These are phyloP conservation scores for Immersiporthe knoxdaviesiana DNA, from an alignment of 2,329 filamentous ascomycete genomes.

Conservation along the genomic window DNA sequence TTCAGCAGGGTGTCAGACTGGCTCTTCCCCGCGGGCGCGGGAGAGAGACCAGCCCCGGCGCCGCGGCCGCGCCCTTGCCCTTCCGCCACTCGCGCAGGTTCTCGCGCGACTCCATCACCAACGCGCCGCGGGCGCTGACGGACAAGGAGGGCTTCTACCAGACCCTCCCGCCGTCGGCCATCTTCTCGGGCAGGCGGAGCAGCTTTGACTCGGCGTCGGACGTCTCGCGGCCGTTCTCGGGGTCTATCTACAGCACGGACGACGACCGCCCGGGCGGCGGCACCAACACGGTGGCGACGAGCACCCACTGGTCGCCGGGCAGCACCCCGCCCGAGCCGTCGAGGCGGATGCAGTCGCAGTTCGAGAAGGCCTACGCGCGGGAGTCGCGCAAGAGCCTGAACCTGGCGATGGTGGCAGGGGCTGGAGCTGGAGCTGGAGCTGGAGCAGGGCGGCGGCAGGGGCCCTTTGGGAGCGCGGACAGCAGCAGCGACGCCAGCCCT, in stretches of 20 bases:
- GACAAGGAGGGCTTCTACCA: conserved; percentile 62
- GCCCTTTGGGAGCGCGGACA: conserved; percentile 25
- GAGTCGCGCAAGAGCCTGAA: conserved; percentile 20
- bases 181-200: conserved; percentile 36
- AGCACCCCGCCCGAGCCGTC: conserved; percentile 43
- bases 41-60: not conserved
- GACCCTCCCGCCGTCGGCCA: conserved; percentile 47
- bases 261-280: conserved; percentile 36
- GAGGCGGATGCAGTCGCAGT: conserved; percentile 41
- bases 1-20: conserved; percentile 65
- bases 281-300: conserved; percentile 35
- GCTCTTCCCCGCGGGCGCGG: conserved; percentile 51
- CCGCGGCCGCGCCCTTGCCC: conserved; percentile 33
- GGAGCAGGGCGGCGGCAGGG: conserved; percentile 13
- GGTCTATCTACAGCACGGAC: conserved; percentile 55
- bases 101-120: conserved; percentile 57
- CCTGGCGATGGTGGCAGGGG: not conserved
- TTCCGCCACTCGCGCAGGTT: conserved; percentile 42
- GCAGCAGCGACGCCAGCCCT: conserved; percentile 16
- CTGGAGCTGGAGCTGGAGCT: too few relatives aligned
- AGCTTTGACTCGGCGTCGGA: conserved; percentile 51
- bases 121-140: conserved; percentile 56
- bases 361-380: conserved; percentile 41
- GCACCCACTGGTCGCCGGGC: conserved; percentile 49
- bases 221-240: conserved; percentile 36